phyloP scores from a whole-genome alignment of 2,329 filamentous ascomycete species.

The Exophiala sp. region DNA sequence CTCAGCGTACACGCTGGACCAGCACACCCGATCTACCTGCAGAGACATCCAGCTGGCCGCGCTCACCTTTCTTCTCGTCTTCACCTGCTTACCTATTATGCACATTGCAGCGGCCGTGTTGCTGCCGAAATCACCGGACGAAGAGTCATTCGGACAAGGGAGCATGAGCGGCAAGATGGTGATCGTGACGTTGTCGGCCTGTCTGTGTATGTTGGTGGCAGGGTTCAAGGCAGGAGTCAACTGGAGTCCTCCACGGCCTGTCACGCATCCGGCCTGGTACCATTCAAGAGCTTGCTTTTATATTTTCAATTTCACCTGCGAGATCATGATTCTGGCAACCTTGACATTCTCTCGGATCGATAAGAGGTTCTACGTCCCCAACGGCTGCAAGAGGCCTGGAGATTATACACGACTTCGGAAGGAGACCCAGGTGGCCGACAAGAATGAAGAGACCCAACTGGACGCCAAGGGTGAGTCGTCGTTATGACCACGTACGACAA shows the following conservation, averaged over 20 bases:
- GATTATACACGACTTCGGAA: conserved; percentile 32
- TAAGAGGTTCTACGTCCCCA: conserved; percentile 65
- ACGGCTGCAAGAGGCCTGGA: conserved; percentile 58
- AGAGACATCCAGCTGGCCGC: conserved; percentile 60
- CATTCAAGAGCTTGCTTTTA: conserved; percentile 70
- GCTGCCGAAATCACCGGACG: conserved; percentile 40
- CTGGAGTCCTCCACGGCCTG: conserved; percentile 49
- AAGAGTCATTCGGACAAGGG: conserved; percentile 62
- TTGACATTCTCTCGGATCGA: conserved; percentile 67
- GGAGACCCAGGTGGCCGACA: no score
- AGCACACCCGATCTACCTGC: conserved; percentile 46
- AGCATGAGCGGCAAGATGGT: conserved; percentile 60
- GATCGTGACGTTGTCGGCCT: conserved; percentile 53
- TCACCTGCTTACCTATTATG: conserved; percentile 62
- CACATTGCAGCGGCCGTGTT: conserved; percentile 47
- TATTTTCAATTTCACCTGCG: conserved; percentile 68
- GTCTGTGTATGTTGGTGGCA: conserved; percentile 65
- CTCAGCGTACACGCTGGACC: conserved; percentile 60
- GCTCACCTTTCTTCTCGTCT: conserved; percentile 54
- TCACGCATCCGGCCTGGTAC: conserved; percentile 59
- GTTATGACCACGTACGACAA: no score
- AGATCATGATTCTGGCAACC: conserved; percentile 62
- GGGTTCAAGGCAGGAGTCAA: conserved; percentile 58
- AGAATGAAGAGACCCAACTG: no score
- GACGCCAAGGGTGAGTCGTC: no score